Evolutionary conservation across 2,329 filamentous ascomycete species (phyloP).

Genomic region (Fusarium dimerum): DNA sequence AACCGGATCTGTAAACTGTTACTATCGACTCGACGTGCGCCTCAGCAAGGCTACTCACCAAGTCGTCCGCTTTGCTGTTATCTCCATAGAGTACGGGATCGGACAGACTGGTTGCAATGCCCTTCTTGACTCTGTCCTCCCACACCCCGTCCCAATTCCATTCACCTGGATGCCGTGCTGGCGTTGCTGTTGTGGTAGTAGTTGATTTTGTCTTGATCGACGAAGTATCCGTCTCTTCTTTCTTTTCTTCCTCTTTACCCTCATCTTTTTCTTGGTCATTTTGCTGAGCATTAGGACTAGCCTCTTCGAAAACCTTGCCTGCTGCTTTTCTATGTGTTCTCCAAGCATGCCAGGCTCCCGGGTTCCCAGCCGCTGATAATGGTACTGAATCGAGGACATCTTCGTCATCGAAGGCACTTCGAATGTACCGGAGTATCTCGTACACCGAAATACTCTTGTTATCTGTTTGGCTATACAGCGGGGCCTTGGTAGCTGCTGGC

Average conservation of each 20-base stretch:
- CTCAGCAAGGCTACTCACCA: conserved; percentile 55
- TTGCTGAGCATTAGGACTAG: neutral
- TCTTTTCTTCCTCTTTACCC: neutral
- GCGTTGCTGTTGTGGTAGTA: neutral
- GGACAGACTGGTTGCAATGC: conserved; percentile 73
- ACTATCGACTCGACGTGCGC: conserved; percentile 5
- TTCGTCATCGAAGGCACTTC: conserved; percentile 78
- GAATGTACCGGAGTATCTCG: conserved; percentile 77
- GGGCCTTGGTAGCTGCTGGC: conserved; percentile 29
- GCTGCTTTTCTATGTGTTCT: conserved; percentile 60
- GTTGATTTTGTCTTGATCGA: conserved; percentile 12
- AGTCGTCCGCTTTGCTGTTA: conserved; percentile 63
- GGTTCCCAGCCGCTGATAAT: conserved; percentile 81
- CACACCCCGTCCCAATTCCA: conserved; percentile 99
- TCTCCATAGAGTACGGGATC: conserved; percentile 78
- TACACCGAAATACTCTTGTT: conserved; percentile 56
- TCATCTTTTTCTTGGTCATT: neutral
- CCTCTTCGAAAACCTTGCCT: conserved; percentile 28
- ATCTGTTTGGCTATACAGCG: conserved; percentile 43
- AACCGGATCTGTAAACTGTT: conserved; percentile 60
- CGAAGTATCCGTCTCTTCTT: conserved; percentile 8
- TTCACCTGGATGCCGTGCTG: conserved; percentile 60
- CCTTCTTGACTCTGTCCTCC: conserved; percentile 83
- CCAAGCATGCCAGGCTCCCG: conserved; percentile 95
- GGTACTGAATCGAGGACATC: conserved; percentile 76